phyloP scores from a whole-genome alignment of 176 grass and related monocot genomes.

The Zea mays region DNA sequence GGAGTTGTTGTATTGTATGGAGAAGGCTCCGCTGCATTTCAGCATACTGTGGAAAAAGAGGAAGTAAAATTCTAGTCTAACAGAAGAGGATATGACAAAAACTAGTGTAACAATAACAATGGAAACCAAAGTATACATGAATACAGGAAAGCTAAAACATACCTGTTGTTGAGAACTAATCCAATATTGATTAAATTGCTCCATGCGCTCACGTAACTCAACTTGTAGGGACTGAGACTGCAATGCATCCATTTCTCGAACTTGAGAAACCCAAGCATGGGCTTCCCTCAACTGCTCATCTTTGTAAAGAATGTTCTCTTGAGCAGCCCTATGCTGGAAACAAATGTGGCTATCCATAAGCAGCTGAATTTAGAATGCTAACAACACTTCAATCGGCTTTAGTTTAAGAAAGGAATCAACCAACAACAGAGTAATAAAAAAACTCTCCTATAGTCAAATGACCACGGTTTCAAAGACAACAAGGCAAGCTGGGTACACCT shows the following conservation, averaged over 20 bases:
- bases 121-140: not conserved
- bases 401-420: constrained; percentile 5
- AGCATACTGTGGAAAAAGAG: constrained; percentile 57
- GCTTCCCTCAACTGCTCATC: constrained; percentile 97
- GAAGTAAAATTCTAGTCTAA: constrained; percentile 2
- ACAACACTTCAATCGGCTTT: not conserved
- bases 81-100: not conserved
- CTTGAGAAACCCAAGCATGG: constrained; percentile 84
- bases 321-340: constrained; percentile 86
- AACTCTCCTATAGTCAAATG: constrained; percentile 24
- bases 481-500: not conserved
- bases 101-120: not conserved
- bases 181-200: constrained; percentile 97
- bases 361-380: constrained; percentile 12
- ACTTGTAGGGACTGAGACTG: constrained; percentile 81
- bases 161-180: constrained; percentile 82
- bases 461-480: not conserved
- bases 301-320: constrained; percentile 92
- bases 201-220: constrained; percentile 83
- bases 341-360: constrained; percentile 25
- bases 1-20: constrained; percentile 85
- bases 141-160: constrained; percentile 6
- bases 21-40: constrained; percentile 85
- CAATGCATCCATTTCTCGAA: constrained; percentile 94
- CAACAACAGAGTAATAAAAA: not conserved